phyloP scores from a whole-genome alignment of 768 basidiomycete species.

The Lentinula aciculospora region DNA sequence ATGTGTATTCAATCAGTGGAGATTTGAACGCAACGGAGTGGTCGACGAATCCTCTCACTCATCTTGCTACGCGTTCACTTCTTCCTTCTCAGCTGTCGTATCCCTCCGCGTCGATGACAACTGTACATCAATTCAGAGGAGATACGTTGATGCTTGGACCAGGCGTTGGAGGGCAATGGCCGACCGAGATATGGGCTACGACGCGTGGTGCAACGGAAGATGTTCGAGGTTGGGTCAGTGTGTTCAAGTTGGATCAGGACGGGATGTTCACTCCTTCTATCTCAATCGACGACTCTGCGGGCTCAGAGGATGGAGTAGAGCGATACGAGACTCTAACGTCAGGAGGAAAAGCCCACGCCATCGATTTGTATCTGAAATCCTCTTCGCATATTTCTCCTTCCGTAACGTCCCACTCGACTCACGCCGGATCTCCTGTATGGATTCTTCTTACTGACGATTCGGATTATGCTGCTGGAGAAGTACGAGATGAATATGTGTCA shows the following conservation, averaged over 20 bases:
- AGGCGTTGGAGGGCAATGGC: conserved; percentile 29
- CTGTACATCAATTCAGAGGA: conserved; percentile 35
- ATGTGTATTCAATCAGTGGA: not conserved
- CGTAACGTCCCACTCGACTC: not conserved
- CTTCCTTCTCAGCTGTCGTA: conserved; percentile 15
- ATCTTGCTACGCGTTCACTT: conserved; percentile 19
- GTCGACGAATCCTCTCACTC: conserved; percentile 8
- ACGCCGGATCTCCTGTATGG: conserved; percentile 29
- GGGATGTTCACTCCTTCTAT: conserved; percentile 23
- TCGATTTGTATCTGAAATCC: conserved; percentile 34
- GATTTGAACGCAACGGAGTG: not conserved
- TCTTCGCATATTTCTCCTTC: not conserved
- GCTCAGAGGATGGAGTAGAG: conserved; percentile 15
- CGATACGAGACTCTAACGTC: conserved; percentile 40
- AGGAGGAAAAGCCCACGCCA: conserved; percentile 47
- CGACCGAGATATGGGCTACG: conserved; percentile 37
- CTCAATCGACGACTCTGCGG: not conserved
- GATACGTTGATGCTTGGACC: conserved; percentile 42
- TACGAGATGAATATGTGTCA: conserved; percentile 15
- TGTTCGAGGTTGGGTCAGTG: conserved; percentile 35
- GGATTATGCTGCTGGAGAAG: conserved; percentile 22
- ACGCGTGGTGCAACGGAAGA: conserved; percentile 36
- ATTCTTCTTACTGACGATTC: conserved; percentile 44
- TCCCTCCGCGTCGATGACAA: conserved; percentile 19
- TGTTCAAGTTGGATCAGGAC: conserved; percentile 33